phyloP scores from a whole-genome alignment of 306 rosid species.

The Citrullus amarus region DNA sequence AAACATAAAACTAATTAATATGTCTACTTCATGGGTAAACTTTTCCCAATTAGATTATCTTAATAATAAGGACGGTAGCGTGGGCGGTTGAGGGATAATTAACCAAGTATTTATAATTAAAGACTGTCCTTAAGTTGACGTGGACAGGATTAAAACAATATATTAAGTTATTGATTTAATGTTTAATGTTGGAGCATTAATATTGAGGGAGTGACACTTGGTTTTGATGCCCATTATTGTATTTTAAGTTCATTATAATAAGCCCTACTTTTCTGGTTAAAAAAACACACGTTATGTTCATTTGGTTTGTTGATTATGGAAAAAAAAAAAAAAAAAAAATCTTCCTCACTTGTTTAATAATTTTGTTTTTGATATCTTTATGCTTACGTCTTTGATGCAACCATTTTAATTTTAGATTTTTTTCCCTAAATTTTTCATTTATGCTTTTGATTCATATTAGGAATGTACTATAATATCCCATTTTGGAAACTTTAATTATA shows the following conservation, averaged over 20 bases:
- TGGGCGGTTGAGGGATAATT: conserved; percentile 19
- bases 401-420: background rate
- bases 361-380: background rate
- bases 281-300: background rate
- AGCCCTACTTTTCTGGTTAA: background rate
- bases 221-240: background rate
- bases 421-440: background rate
- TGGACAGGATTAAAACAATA: conserved; percentile 12
- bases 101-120: background rate
- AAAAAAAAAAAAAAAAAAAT: background rate
- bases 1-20: background rate
- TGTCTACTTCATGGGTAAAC: conserved; percentile 11
- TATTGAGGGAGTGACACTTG: background rate
- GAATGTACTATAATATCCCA: too few relatives aligned
- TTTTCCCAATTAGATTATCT: conserved; percentile 12
- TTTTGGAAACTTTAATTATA: too few relatives aligned
- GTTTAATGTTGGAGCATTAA: background rate
- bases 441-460: background rate
- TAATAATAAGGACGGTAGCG: conserved; percentile 21
- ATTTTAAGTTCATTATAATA: background rate
- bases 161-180: background rate
- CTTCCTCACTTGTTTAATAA: background rate
- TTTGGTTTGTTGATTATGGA: background rate
- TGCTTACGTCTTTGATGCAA: background rate
- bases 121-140: conserved; percentile 12